Evolutionary conservation across 108 stramenopile genomes (phyloP), one percentile per base, ranked within the genome.

Genomic region (Seminavis robusta): DNA sequence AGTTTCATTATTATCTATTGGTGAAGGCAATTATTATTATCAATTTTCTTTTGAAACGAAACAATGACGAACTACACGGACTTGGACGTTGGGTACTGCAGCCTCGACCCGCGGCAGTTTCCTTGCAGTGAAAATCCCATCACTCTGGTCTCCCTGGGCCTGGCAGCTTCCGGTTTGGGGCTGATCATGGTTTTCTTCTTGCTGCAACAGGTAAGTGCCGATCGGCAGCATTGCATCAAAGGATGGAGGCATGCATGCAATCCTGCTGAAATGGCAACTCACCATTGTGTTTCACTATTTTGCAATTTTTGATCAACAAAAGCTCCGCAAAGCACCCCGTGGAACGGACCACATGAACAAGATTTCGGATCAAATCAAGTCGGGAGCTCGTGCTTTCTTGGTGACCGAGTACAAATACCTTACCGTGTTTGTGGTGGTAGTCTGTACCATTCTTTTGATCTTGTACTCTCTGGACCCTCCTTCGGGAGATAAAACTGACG

Each of bases 401-500:
- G 30, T 59, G 24, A 90, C 95, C 27, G 95, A 98, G 74, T 98
- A 98, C 85, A 79, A 73, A 53, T 94, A 94, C 56, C 74, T 95
- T 54, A 34, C 73, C n/a, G 21, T 74, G 17, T 98, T 94, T 62
- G 77, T 90, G 20, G 36, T 85, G 23, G 71, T 88, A 36, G 67
- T 80, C 30, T 79, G 69, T 52, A 40, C 61, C 16, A 37, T 68
- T 46, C 75, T 83, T 8, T 17, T 71, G 8, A 52, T 67, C 26
- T 59, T 89, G 21, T 85, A 84, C 50, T 47, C 76, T 3, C n/a
- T 77, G 20, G 69, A 85, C 38, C 83, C 80, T 2, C 71, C 71
- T 13, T 55, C 67, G 17, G 63, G 50, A 1, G 62, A 67, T 40
- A 28, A 61, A 3, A 42, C 66, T 16, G 88, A 90, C 50, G 89